A percentile compares a stretch with the other conserved stretches of the same genome.
Conservation (phyloP, 345 rosid species). For the Cardamine chenopodiifolia region DNA sequence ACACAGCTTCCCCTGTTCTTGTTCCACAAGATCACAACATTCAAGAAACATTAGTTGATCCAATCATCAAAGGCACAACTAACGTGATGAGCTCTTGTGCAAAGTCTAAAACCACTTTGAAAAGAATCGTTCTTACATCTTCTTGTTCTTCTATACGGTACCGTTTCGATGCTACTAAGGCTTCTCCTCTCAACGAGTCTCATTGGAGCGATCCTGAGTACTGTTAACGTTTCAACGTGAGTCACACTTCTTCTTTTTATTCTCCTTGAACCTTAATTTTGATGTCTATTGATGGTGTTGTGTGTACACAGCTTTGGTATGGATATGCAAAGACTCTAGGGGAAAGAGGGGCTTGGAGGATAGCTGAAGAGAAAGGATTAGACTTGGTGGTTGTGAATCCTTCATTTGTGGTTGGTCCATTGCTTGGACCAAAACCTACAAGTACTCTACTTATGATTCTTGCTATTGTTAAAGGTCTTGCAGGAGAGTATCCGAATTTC, state of each 20-base stretch:
- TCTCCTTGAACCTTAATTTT: background rate
- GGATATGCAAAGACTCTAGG: conserved; percentile 80
- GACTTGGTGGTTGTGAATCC: conserved; percentile 85
- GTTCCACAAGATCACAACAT: conserved; percentile 64
- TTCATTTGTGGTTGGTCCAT: conserved; percentile 81
- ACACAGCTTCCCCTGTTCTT: conserved; percentile 81
- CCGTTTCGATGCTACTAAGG: conserved; percentile 58
- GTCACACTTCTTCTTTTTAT: conserved; percentile 14
- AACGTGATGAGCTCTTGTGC: conserved; percentile 72
- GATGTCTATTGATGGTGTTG: background rate
- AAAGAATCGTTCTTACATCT: conserved; percentile 82
- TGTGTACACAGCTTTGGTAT: conserved; percentile 75
- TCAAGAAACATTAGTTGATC: conserved; percentile 67
- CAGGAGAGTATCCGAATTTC: conserved; percentile 71
- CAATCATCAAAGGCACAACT: conserved; percentile 71
- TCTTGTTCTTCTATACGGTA: conserved; percentile 83
- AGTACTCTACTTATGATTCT: conserved; percentile 66
- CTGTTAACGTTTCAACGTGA: conserved; percentile 70
- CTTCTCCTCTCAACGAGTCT: conserved; percentile 75
- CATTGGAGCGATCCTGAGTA: conserved; percentile 88
- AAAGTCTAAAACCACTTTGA: conserved; percentile 50
- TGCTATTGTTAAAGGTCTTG: conserved; percentile 59
- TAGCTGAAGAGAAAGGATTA: conserved; percentile 67
- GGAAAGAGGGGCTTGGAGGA: conserved; percentile 82
- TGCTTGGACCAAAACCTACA: conserved; percentile 81